Conservation (phyloP, 2,329 filamentous ascomycete genomes). For the Pseudocercospora pini-densiflorae region DNA sequence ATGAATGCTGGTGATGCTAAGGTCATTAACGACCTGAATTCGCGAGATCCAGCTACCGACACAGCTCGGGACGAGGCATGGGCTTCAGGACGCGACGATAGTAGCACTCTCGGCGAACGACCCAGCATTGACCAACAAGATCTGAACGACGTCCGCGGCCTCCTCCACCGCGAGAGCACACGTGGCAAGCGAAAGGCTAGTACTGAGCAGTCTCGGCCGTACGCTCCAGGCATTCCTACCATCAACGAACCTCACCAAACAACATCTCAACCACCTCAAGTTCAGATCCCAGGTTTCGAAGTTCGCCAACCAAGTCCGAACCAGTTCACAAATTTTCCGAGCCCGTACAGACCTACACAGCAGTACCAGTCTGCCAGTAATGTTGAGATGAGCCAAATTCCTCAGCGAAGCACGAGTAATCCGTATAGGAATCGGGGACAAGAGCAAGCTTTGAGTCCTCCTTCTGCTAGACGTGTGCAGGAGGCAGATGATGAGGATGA, state of each 20-base stretch:
- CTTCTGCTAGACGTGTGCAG: constrained; percentile 6
- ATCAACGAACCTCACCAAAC: constrained; percentile 33
- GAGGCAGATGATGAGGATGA: constrained; percentile 26
- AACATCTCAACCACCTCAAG: neutral
- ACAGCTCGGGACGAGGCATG: constrained; percentile 47
- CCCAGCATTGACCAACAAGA: constrained; percentile 50
- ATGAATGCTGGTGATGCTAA: constrained; percentile 33
- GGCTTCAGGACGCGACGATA: constrained; percentile 46
- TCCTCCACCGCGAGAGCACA: constrained; percentile 51
- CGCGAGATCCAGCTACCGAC: constrained; percentile 49
- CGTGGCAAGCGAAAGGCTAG: constrained; percentile 48
- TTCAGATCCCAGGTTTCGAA: constrained; percentile 11
- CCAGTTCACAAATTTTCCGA: constrained; percentile 12
- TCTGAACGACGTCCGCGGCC: constrained; percentile 51
- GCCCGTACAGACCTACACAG: constrained; percentile 19
- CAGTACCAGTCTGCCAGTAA: constrained; percentile 23
- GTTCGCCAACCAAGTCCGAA: constrained; percentile 13
- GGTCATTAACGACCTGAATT: constrained; percentile 52
- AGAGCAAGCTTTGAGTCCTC: constrained; percentile 12
- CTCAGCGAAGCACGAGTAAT: constrained; percentile 31
- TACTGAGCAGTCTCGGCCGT: constrained; percentile 22
- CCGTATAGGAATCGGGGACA: constrained; percentile 27
- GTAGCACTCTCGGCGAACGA: constrained; percentile 43
- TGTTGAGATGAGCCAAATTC: constrained; percentile 31
- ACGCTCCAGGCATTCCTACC: constrained; percentile 34